phyloP scores from a whole-genome alignment of 2,329 filamentous ascomycete genomes.

The Colletotrichum sp. region DNA sequence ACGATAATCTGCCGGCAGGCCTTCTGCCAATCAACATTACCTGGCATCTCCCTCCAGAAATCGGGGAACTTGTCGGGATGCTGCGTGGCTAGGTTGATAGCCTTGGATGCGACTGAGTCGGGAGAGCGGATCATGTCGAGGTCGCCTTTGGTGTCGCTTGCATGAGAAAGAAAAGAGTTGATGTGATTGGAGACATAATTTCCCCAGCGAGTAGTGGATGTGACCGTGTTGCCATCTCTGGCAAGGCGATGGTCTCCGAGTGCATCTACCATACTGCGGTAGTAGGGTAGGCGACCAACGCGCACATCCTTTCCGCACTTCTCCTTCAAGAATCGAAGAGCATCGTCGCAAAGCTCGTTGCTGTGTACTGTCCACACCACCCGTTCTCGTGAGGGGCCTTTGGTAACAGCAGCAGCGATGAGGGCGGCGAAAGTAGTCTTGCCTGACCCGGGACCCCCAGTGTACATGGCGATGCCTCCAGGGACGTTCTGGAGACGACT shows the following conservation, averaged over 20 bases:
- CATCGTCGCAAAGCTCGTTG: slow-evolving; percentile 5
- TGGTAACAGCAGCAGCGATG: not conserved
- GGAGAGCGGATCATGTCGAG: not conserved
- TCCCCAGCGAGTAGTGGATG: not conserved
- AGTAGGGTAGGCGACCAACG: not conserved
- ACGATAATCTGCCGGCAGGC: not conserved
- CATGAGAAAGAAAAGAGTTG: not conserved
- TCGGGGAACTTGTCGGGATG: not conserved
- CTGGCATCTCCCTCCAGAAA: not conserved
- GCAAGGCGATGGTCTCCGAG: not conserved
- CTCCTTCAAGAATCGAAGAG: not conserved
- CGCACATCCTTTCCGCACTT: not conserved
- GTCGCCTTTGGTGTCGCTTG: not conserved
- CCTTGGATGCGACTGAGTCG: not conserved
- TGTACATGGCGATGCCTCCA: not conserved
- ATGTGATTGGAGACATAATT: not conserved
- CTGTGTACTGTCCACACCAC: not conserved
- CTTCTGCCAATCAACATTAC: not conserved
- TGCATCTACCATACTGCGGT: not conserved
- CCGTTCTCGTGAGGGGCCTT: not conserved
- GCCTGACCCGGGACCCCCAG: not conserved
- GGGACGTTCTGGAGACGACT: not conserved
- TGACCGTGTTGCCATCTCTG: not conserved
- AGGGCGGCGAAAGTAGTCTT: slow-evolving; percentile 1
- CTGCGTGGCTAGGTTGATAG: not conserved